Percentiles rank a stretch among this genome's conserved stretches.
Evolutionary conservation across 1,284 basidiomycete genomes (phyloP).

Genomic region (Cryptococcus floricola): DNA sequence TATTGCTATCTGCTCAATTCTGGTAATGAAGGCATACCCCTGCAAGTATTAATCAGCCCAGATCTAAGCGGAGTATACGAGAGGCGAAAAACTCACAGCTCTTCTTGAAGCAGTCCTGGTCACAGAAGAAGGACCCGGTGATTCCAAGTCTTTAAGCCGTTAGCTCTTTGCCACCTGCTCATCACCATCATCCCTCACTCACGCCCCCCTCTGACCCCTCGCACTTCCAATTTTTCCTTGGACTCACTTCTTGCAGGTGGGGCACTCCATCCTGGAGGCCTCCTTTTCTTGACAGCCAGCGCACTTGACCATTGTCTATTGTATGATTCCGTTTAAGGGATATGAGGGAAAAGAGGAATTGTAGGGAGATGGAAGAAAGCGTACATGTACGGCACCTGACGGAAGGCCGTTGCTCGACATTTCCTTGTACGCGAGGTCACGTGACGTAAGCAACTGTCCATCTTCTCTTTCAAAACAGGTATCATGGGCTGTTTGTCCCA

Average conservation of each 20-base stretch:
- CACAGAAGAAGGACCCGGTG: constrained; percentile 50
- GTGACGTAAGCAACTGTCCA: not conserved
- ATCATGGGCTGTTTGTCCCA: no score
- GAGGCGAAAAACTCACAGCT: constrained; percentile 37
- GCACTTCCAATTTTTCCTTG: not conserved
- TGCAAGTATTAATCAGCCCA: constrained; percentile 4
- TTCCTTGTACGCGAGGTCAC: not conserved
- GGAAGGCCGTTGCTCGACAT: not conserved
- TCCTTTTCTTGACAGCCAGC: constrained; percentile 45
- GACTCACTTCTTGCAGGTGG: constrained; percentile 49
- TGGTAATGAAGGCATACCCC: constrained; percentile 17
- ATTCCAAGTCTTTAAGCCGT: constrained; percentile 43
- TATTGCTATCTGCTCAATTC: no score
- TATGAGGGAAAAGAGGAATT: not conserved
- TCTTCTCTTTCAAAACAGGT: not conserved
- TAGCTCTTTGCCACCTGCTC: not conserved
- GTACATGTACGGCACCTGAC: not conserved
- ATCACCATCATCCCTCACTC: not conserved
- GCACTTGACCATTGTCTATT: constrained; percentile 27
- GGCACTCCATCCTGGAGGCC: constrained; percentile 48
- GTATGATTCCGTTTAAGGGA: not conserved
- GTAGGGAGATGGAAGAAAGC: not conserved
- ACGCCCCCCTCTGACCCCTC: not conserved
- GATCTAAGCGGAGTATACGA: no score
- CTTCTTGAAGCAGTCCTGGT: constrained; percentile 51